phyloP scores from a whole-genome alignment of 768 basidiomycete genomes.

The Naganishia friedmannii region DNA sequence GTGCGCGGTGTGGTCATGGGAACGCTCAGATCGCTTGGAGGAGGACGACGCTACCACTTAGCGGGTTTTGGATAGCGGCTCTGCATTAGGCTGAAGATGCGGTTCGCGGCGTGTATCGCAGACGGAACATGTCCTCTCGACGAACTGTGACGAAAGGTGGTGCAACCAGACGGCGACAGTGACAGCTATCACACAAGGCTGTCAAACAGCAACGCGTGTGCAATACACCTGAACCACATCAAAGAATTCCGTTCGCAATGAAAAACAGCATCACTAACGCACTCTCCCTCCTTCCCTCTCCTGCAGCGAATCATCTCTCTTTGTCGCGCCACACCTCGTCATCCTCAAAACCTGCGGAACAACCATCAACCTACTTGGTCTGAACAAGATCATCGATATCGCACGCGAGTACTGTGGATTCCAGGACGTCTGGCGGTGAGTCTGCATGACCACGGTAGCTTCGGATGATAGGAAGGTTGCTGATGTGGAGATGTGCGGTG shows the following conservation, averaged over 20 bases:
- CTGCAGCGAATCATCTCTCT: slow-evolving; percentile 91
- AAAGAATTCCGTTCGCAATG: not conserved
- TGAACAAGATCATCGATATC: slow-evolving; percentile 91
- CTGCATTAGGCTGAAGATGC: too few relatives aligned
- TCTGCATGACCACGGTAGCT: not conserved
- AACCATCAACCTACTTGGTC: slow-evolving; percentile 90
- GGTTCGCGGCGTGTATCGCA: too few relatives aligned
- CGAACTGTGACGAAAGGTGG: too few relatives aligned
- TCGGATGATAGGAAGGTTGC: too few relatives aligned
- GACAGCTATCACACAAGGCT: too few relatives aligned
- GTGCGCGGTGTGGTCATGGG: not conserved
- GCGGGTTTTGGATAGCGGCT: too few relatives aligned
- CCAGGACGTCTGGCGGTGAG: slow-evolving; percentile 64
- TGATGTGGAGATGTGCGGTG: too few relatives aligned
- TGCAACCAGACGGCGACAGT: too few relatives aligned
- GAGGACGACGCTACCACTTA: too few relatives aligned
- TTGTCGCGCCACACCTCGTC: slow-evolving; percentile 88
- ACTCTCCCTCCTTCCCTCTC: not conserved
- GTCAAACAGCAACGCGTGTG: too few relatives aligned
- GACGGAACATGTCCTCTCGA: too few relatives aligned
- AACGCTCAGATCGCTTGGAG: not conserved
- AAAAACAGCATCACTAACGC: not conserved
- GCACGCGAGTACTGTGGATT: slow-evolving; percentile 58
- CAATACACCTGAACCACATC: not conserved
- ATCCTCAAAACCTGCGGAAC: slow-evolving; percentile 99